Percentiles rank a stretch among this genome's conserved stretches.
These are phyloP conservation scores for Syzygium aromaticum DNA, from an alignment of 345 rosid genomes.

Conservation along the genomic window DNA sequence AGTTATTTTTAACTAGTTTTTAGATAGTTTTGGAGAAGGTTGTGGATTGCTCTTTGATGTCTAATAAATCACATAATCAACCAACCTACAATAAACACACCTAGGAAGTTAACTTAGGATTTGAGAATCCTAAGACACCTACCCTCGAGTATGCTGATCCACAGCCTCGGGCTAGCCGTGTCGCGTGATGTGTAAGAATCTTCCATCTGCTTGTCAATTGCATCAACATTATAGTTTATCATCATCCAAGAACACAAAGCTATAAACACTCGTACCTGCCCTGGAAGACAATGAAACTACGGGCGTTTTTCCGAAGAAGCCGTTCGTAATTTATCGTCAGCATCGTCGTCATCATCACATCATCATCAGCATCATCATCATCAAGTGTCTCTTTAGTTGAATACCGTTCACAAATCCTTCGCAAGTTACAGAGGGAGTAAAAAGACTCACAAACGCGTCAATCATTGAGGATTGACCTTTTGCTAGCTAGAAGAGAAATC, in stretches of 20 bases:
- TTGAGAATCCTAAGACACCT: not conserved
- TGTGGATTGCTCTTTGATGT: not conserved
- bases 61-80: not conserved
- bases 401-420: not conserved
- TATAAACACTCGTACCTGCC: not conserved
- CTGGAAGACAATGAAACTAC: not conserved
- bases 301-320: too few species aligned
- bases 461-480: not conserved
- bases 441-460: not conserved
- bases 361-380: not conserved
- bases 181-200: not conserved
- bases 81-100: not conserved
- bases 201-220: not conserved
- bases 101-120: not conserved
- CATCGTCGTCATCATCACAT: not conserved
- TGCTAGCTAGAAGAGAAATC: not conserved
- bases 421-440: not conserved
- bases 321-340: not conserved
- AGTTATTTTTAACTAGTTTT: not conserved
- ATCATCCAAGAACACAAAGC: not conserved
- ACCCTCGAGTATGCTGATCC: not conserved
- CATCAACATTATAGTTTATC: not conserved
- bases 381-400: not conserved
- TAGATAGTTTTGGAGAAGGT: not conserved
- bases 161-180: not conserved